Conservation (phyloP, 2,329 filamentous ascomycete genomes). For the Clarireedia hainanense region DNA sequence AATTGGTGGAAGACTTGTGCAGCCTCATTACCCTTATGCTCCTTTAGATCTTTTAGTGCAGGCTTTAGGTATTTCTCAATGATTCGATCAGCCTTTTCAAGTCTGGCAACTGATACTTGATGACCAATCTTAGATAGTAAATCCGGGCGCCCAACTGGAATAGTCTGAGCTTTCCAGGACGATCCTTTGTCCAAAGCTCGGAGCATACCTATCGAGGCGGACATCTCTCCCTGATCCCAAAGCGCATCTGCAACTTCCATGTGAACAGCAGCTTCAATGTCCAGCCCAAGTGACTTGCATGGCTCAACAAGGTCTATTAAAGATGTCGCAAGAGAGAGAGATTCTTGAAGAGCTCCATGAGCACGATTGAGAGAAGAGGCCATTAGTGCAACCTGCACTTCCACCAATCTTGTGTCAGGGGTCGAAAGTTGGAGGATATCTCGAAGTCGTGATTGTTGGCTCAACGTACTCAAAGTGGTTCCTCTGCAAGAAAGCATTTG, state of each 20-base stretch:
- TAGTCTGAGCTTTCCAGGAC: constrained; percentile 58
- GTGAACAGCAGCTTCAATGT: constrained; percentile 67
- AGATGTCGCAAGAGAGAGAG: constrained; percentile 74
- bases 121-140: constrained; percentile 82
- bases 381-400: constrained; percentile 69
- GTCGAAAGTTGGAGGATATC: constrained; percentile 52
- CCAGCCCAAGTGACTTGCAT: constrained; percentile 63
- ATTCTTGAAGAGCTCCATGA: constrained; percentile 78
- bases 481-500: constrained; percentile 76
- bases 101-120: constrained; percentile 78
- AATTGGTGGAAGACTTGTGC: constrained; percentile 92
- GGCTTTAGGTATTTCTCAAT: constrained; percentile 79
- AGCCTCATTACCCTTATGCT: constrained; percentile 61
- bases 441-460: constrained; percentile 58
- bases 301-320: constrained; percentile 69
- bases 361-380: constrained; percentile 69
- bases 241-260: constrained; percentile 83
- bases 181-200: constrained; percentile 60
- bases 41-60: constrained; percentile 72
- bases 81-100: constrained; percentile 87
- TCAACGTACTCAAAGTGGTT: constrained; percentile 73
- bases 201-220: constrained; percentile 81
- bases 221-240: constrained; percentile 90
- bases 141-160: constrained; percentile 66
- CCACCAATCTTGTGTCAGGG: constrained; percentile 58